Evolutionary conservation across 805 yeast genomes (phyloP), one percentile per base, ranked within the genome.

Genomic region (Saccharomyces kudriavzevii): DNA sequence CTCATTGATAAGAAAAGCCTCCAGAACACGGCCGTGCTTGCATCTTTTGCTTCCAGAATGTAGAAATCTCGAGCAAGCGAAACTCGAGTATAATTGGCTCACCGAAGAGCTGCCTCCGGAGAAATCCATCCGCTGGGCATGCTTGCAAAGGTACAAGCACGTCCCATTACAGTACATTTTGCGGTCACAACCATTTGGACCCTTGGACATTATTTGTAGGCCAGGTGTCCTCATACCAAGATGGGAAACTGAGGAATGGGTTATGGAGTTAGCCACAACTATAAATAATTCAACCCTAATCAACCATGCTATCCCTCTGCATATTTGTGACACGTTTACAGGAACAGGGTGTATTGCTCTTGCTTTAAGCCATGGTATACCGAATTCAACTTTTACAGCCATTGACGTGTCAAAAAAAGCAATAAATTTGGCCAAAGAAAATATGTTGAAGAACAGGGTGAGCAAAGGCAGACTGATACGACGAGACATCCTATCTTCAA

Each of bases 171-270:
- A 92, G 67, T 91, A 92, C 67, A 80, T 92, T 10, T 71, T 92
- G 9, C 90, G 94, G 0, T 70, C 82, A 0, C 97, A 91, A 69
- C 98, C 98, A 1, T 92, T 92, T 73, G 96, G 94, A 0, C 62
- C 67, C 1, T 64, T 92, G 49, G 80, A 79, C 11, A 76, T 92
- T 3, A 53, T 61, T 26, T 88, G 96, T 61, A 61, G 68, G 28
- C 73, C 72, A 1, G 82, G 82, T 0, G 97, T 89, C 1, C 71
- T 92, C 55, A 91, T 92, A 27, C 98, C 99, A 0, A 71, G 99
- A 49, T 84, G 92, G 86, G 99, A 92, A 65, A 92, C 99, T 0
- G 98, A 92, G 66, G 96, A 89, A 63, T 92, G 97, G 97, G 73
- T 79, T 9, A 35, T 71, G 28, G 75, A 75, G 52, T 64, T 86